Evolutionary conservation across 2,329 filamentous ascomycete species (phyloP).

Genomic region (Calonectria henricotiae): DNA sequence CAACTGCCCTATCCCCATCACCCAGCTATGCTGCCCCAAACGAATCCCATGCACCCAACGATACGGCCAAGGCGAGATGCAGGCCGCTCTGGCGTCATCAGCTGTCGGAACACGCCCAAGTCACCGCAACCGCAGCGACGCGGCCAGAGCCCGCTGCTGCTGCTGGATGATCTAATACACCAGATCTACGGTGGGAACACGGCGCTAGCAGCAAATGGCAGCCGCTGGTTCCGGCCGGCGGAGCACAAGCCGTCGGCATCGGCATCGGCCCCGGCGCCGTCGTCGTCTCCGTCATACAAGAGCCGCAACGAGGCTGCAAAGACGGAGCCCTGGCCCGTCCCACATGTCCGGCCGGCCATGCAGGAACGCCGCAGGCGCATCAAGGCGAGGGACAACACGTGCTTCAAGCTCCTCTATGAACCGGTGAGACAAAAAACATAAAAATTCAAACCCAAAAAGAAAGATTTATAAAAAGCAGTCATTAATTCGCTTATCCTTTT

Average conservation of each 20-base stretch:
- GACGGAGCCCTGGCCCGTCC: not conserved
- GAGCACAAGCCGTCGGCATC: not conserved
- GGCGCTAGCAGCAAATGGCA: not conserved
- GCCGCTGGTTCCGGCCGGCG: not conserved
- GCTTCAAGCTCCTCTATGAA: not conserved
- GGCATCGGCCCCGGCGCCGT: too few species aligned
- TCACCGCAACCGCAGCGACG: not conserved
- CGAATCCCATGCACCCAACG: not conserved
- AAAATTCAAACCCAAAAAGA: not conserved
- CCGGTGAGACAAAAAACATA: not conserved
- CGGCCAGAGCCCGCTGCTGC: not conserved
- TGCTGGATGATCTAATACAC: slow-evolving; percentile 8
- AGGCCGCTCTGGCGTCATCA: not conserved
- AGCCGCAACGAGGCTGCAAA: not conserved
- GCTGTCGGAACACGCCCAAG: not conserved
- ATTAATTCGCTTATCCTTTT: not conserved
- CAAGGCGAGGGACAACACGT: slow-evolving; percentile 2
- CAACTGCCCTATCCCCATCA: too few species aligned
- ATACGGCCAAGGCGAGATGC: not conserved
- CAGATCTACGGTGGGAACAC: not conserved
- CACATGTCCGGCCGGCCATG: slow-evolving; percentile 12
- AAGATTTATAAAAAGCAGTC: not conserved
- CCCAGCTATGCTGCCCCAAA: not conserved
- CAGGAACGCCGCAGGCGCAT: slow-evolving; percentile 9
- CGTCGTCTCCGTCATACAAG: not conserved